A percentile compares a stretch with the other conserved stretches of the same genome.
Evolutionary conservation across 371 early-diverging fungal genomes (phyloP).

Genomic region (Smittium culicis): DNA sequence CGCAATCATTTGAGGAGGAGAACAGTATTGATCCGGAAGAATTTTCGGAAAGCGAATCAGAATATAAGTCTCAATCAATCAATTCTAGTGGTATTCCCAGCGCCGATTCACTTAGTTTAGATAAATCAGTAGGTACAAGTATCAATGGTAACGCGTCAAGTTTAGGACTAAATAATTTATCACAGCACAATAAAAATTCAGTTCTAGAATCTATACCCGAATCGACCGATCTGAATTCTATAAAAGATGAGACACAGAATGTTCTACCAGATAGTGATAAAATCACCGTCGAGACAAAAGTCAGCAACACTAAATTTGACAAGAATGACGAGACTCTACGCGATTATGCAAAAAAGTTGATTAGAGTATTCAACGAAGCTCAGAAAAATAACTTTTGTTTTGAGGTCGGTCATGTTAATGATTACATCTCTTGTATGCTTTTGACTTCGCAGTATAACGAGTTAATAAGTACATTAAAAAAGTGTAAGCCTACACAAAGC

Average conservation of each 20-base stretch:
- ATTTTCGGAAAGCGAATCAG: not conserved
- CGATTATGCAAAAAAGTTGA: not conserved
- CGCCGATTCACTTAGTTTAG: not conserved
- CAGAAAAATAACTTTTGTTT: not conserved
- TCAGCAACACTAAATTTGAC: not conserved
- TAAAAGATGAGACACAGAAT: not conserved
- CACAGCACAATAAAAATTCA: no score
- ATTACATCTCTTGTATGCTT: slow-evolving; percentile 8
- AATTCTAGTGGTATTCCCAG: no score
- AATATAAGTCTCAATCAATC: not conserved
- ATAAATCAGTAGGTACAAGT: not conserved
- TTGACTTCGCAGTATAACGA: not conserved
- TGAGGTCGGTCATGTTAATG: slow-evolving; percentile 2
- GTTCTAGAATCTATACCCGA: no score
- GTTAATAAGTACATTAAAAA: not conserved
- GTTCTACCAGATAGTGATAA: not conserved
- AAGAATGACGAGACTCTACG: not conserved
- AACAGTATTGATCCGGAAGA: not conserved
- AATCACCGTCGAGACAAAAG: not conserved
- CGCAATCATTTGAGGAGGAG: no score
- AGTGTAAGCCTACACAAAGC: not conserved
- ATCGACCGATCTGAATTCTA: not conserved
- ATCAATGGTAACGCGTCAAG: no score
- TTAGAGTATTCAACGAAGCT: not conserved
- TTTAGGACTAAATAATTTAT: no score